Evolutionary conservation across 2,329 filamentous ascomycete genomes (phyloP).

Genomic region (Fusarium decemcellulare): DNA sequence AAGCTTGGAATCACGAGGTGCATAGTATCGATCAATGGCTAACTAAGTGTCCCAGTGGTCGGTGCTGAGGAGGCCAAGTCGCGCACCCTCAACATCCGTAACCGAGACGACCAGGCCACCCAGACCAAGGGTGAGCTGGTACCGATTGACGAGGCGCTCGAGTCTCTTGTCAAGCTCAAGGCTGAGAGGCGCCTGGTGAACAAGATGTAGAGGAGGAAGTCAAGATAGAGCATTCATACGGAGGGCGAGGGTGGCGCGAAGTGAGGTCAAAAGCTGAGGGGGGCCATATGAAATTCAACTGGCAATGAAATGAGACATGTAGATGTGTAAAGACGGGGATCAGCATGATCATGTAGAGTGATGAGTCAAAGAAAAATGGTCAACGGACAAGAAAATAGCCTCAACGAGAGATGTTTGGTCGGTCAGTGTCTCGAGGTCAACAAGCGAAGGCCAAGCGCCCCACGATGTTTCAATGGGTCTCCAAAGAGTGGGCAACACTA

Average conservation of each 20-base stretch:
- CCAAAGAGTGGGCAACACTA: background rate
- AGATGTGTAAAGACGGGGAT: slow-evolving; percentile 27
- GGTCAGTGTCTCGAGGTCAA: slow-evolving; percentile 3
- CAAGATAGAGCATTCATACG: slow-evolving; percentile 15
- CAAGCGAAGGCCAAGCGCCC: slow-evolving; percentile 7
- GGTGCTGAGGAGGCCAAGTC: slow-evolving; percentile 73
- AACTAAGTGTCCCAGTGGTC: slow-evolving; percentile 61
- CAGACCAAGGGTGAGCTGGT: slow-evolving; percentile 74
- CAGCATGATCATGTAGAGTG: slow-evolving; percentile 23
- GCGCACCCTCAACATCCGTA: slow-evolving; percentile 73
- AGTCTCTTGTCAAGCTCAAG: slow-evolving; percentile 68
- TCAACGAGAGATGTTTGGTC: slow-evolving; percentile 1
- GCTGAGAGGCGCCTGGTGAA: slow-evolving; percentile 59
- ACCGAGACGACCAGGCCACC: slow-evolving; percentile 73
- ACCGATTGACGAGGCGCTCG: slow-evolving; percentile 68
- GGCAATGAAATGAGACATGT: slow-evolving; percentile 39
- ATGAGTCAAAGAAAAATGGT: slow-evolving; percentile 27
- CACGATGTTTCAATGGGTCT: background rate
- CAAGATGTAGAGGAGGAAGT: slow-evolving; percentile 47
- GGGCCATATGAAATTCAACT: slow-evolving; percentile 26
- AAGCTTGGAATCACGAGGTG: slow-evolving; percentile 36
- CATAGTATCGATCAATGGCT: slow-evolving; percentile 13
- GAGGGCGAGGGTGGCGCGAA: slow-evolving; percentile 19
- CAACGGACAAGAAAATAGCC: slow-evolving; percentile 34
- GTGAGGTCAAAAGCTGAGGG: slow-evolving; percentile 38